A percentile compares a stretch with the other conserved stretches of the same genome.
These are phyloP conservation scores for Artemisia annua DNA, from an alignment of 129 eudicot genomes.

Conservation along the genomic window DNA sequence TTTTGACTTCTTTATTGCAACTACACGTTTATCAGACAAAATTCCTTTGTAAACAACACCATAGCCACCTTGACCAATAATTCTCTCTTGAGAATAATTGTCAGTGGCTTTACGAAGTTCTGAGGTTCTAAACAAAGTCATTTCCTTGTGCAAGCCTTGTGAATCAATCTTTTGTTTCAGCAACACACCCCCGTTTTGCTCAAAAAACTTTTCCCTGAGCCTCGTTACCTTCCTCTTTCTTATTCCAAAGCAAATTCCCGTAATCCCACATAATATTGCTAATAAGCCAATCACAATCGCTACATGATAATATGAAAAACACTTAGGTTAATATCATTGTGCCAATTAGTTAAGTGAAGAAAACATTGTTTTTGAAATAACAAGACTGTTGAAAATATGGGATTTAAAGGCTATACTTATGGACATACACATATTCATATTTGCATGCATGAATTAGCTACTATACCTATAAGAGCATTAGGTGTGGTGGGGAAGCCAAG, in stretches of 20 bases:
- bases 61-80: not conserved
- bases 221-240: not conserved
- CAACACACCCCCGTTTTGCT: constrained; percentile 8
- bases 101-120: not conserved
- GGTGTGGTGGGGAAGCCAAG: too few relatives aligned
- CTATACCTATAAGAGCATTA: too few relatives aligned
- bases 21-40: constrained; percentile 9
- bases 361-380: too few relatives aligned
- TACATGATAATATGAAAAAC: too few relatives aligned
- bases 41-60: constrained; percentile 1
- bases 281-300: not conserved
- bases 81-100: constrained; percentile 1
- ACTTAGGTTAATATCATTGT: too few relatives aligned
- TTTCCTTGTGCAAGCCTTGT: not conserved
- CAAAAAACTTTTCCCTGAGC: constrained; percentile 9
- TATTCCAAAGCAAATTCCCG: not conserved
- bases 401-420: too few relatives aligned
- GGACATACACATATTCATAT: too few relatives aligned
- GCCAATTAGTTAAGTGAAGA: too few relatives aligned
- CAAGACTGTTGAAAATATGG: too few relatives aligned
- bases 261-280: not conserved
- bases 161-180: constrained; percentile 12
- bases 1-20: constrained; percentile 16
- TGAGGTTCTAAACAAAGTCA: constrained; percentile 8
- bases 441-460: too few relatives aligned